Base-by-base conservation (phyloP, 805 yeast species). In the Debaryomyces prosopidis region DNA sequence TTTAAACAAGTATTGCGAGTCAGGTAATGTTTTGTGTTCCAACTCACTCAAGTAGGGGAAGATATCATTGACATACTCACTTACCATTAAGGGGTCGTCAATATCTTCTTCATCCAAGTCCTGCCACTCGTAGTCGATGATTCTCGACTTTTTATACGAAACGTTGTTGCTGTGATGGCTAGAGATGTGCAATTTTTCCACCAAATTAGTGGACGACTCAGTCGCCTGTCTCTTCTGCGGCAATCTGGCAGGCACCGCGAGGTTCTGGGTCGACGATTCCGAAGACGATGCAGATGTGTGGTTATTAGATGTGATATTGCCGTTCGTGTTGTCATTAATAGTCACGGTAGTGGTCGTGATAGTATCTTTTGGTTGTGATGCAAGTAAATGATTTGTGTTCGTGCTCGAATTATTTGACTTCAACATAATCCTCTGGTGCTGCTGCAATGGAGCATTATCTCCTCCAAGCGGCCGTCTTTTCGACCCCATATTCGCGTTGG, bases 51-150 rank as follows among this genome's bases (percentile, higher is more conserved):
- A 70, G 65, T 87, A 89, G 26, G 80, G 85, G 65, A 89, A 91
- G 46, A 92, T 91, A 48, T 89, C 97, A 50, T 73, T 79, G 44
- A 87, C 96, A 65, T 91, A 92, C 70, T 92, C 99, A 49, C 90
- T 81, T 27, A 88, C 97, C 97, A 92, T 91, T 50, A 88, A 54
- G 43, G 77, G 88, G 60, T 86, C 92, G 51, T 82, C 85, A 39
- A 66, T 60, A 59, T 86, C 91, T 49, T 81, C 87, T 26, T 75
- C 79, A 57, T 86, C 94, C 48, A 85, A 68, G 62, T 85, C 89
- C 58, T 85, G 90, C 89, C 90, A 81, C 43, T 66, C 72, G 55
- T 76, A 75, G 50, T 75, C 82, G 40, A 64, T 55, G 16, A 61
- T 60, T 49, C 65, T 65, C 18, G 73, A 54, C 48, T 72, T 72